These are phyloP conservation scores for Lolium perenne DNA, from an alignment of 176 grass and related monocot genomes.

Conservation along the genomic window DNA sequence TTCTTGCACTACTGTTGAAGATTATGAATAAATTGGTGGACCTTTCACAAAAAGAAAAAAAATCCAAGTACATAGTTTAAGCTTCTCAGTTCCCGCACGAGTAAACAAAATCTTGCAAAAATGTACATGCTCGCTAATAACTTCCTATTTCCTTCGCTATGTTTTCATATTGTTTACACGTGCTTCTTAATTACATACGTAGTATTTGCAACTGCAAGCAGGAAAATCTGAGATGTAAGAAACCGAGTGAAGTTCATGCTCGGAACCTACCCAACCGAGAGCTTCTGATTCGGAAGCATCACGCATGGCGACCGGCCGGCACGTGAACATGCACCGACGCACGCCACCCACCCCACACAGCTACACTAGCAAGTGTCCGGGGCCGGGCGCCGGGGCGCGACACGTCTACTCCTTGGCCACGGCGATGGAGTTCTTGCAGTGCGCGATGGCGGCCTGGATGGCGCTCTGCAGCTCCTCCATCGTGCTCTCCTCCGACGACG, in stretches of 20 bases:
- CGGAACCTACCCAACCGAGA: not conserved
- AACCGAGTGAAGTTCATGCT: not conserved
- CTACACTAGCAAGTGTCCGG: conserved; percentile 39
- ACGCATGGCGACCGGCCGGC: not conserved
- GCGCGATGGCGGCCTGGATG: conserved; percentile 94
- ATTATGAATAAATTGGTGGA: no score
- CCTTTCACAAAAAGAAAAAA: no score
- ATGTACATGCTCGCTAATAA: no score
- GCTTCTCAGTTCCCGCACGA: no score
- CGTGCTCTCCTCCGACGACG: conserved; percentile 84
- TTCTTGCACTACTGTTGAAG: no score
- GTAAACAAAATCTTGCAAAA: no score
- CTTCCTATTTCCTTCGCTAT: no score
- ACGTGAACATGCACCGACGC: not conserved
- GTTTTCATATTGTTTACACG: not conserved
- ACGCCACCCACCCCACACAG: conserved; percentile 25
- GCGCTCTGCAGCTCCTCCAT: conserved; percentile 97
- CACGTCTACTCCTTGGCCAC: conserved; percentile 33
- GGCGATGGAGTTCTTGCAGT: conserved; percentile 92
- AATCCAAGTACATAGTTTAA: no score
- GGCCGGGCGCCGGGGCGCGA: not conserved
- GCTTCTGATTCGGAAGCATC: not conserved
- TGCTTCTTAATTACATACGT: not conserved
- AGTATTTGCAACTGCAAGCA: not conserved
- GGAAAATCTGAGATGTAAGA: not conserved